A percentile compares a stretch with the other conserved stretches of the same genome.
phyloP scores from a whole-genome alignment of 345 rosid genomes.

The Eucalyptus pauciflora region DNA sequence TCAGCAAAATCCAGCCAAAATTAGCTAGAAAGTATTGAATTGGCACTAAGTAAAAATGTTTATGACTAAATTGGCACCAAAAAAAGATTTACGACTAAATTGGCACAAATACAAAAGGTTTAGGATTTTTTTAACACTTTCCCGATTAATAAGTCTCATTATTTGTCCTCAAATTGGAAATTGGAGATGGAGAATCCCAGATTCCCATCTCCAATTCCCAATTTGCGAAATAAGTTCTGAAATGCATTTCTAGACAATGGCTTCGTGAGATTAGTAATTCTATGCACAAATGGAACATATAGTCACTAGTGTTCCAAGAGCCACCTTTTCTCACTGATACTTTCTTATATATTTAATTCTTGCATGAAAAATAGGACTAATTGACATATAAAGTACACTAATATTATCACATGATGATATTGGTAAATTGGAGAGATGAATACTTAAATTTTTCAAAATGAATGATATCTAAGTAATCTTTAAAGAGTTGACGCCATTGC shows the following conservation, averaged over 20 bases:
- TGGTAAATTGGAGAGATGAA: neutral
- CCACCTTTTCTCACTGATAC: neutral
- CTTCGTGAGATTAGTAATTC: neutral
- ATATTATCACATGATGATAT: no score
- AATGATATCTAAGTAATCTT: no score
- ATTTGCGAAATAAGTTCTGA: rapidly evolving
- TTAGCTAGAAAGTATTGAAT: no score
- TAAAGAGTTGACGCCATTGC: neutral
- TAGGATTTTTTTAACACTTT: no score
- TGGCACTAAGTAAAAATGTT: no score
- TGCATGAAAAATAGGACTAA: neutral
- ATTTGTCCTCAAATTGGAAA: no score
- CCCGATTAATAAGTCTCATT: no score
- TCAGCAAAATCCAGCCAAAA: no score
- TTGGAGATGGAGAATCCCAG: neutral
- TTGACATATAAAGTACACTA: neutral
- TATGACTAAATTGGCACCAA: no score
- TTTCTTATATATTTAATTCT: no score
- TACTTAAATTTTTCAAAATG: neutral
- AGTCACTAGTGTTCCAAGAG: neutral
- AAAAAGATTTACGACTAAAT: no score
- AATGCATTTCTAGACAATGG: neutral
- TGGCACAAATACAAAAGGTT: rapidly evolving
- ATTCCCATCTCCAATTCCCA: neutral
- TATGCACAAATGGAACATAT: neutral